Evolutionary conservation across 257 asterid genomes (phyloP), one percentile per base, ranked within the genome.

Genomic region (Galeopsis tetrahit): DNA sequence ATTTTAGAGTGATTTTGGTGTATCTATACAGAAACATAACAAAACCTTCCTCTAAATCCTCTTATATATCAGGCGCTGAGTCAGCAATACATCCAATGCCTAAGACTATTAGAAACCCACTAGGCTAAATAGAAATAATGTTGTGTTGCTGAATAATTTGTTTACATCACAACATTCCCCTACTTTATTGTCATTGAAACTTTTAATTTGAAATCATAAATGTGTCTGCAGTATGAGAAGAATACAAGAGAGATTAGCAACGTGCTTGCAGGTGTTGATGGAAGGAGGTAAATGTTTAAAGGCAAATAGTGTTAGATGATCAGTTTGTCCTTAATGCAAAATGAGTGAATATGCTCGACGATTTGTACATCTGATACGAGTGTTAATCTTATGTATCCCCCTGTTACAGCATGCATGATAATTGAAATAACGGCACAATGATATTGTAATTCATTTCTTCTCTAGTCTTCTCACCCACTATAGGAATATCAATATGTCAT

Each of bases 181-280:
- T 43, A 43, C 49, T 43, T 43, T 36, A 36, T 43, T 43, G 13
- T 43, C 49, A 43, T 43, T 43, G n/a, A 9, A 9, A 43, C 10
- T 43, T 5, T 39, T 44, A 10, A 11, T 55, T 7, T 55, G 13
- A 55, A 53, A 53, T 53, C 33, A 17, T 53, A 17, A 52, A 14
- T 53, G 34, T 55, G 32, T 15, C 33, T 52, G 33, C 59, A 52
- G 59, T 52, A 52, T 52, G 59, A 52, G 59, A 55, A 55, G 61
- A 7, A 55, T 55, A 17, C 33, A 55, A 55, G 34, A 8, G 61
- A 2, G 11, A 17, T 17, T 34, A 55, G 61, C 61, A 21, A 55
- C 34, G 61, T 55, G 10, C 61, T 55, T 7, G 61, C 61, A 55
- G 60, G 33, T 55, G 35, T 55, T 55, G 56, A 48, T 13, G 52